Conservation (phyloP, 2,329 filamentous ascomycete species). For the Trichoderma brevicompactum region DNA sequence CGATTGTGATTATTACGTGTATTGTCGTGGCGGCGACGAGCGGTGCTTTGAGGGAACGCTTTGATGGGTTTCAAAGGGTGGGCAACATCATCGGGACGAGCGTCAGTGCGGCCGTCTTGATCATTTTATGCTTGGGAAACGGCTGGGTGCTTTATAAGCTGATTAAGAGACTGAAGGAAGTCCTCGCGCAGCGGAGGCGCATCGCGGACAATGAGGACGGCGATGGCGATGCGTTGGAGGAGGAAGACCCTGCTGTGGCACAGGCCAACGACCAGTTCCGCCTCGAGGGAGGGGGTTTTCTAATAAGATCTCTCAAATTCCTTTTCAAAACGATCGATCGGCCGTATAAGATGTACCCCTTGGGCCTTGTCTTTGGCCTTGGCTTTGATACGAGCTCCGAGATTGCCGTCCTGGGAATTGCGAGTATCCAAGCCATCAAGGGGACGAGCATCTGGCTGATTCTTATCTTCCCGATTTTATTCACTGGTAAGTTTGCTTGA, state of each 20-base stretch:
- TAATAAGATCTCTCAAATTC: conserved; percentile 71
- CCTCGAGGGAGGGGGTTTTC: conserved; percentile 76
- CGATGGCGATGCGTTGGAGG: conserved; percentile 37
- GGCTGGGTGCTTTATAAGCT: conserved; percentile 82
- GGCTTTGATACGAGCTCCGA: conserved; percentile 97
- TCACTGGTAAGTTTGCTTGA: conserved; percentile 66
- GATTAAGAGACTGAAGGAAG: conserved; percentile 66
- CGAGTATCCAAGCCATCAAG: conserved; percentile 80
- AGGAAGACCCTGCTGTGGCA: conserved; percentile 37
- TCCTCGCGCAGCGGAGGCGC: conserved; percentile 51
- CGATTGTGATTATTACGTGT: conserved; percentile 88
- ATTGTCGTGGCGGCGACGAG: conserved; percentile 90
- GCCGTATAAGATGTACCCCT: conserved; percentile 95
- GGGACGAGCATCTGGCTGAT: conserved; percentile 95
- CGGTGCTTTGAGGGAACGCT: conserved; percentile 78
- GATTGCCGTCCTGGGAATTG: conserved; percentile 88
- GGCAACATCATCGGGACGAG: conserved; percentile 90
- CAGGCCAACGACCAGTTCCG: conserved; percentile 58
- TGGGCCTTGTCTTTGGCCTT: conserved; percentile 86
- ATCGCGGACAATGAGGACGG: conserved; percentile 31
- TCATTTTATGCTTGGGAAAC: conserved; percentile 83
- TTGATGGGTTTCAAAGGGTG: conserved; percentile 77
- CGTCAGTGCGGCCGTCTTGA: conserved; percentile 80
- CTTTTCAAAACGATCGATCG: conserved; percentile 75
- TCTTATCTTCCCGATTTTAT: conserved; percentile 85